Evolutionary conservation across 768 basidiomycete species (phyloP), one percentile per base, ranked within the genome.

Genomic region (Tephrocybe sp.): DNA sequence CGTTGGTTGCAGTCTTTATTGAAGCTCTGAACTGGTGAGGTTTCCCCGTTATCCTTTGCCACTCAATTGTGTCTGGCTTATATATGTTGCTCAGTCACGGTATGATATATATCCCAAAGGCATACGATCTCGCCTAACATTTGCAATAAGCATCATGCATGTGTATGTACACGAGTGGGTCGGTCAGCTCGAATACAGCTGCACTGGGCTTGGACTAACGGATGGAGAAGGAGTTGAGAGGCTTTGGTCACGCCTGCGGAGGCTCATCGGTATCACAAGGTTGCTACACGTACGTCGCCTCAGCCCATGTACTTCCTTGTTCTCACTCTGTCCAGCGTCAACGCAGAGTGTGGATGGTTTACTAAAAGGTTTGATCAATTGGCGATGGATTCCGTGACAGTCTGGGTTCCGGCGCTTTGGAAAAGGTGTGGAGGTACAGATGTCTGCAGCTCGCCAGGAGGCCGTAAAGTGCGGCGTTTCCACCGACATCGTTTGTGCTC

Each of bases 141-240:
- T 69, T 36, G 63, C 61, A 1, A 69, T 67, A 0, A 66, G 64
- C 4, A 69, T 65, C 0, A 67, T 74, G 64, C 73, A 76, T 52
- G 68, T 68, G 0, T 72, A 69, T 45, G 66, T 18, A 1, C 22
- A 45, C 25, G 30, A 45, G 10, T 45, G 44, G 34, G 34, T 34
- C 1, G 36, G 34, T 42, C 68, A 71, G 43, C 45, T 71, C 0
- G 46, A 61, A 0, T 66, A 59, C 50, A 67, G 70, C 40, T 39
- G 57, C 2, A 23, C 44, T 51, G 15, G 65, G 3, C 8, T 46
- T 1, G 24, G 45, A 4, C n/a, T 46, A 7, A 37, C 45, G 12
- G 34, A 72, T 55, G 70, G 70, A 3, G 69, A 71, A 47, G 67
- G 69, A 1, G 50, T 57, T 3, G 66, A 72, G 45, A 43, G 60